These are phyloP conservation scores for Trichoderma atrobrunneum DNA, from an alignment of 2,329 filamentous ascomycete genomes.

Conservation along the genomic window DNA sequence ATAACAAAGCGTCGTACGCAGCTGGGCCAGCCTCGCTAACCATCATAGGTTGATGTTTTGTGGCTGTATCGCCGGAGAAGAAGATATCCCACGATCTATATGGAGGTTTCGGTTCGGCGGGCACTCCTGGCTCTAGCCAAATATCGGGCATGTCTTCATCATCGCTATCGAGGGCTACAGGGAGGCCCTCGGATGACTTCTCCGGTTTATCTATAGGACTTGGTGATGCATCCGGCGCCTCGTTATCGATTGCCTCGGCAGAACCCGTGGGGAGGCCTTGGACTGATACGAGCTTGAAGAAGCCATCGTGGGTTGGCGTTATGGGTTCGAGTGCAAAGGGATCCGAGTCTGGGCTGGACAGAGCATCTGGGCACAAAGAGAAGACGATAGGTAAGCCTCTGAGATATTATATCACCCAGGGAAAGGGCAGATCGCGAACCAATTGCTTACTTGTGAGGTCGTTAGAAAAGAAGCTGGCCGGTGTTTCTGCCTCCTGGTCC, in stretches of 20 bases:
- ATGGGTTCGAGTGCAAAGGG: constrained; percentile 23
- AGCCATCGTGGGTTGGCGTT: constrained; percentile 29
- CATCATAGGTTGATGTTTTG: constrained; percentile 47
- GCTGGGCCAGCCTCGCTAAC: constrained; percentile 66
- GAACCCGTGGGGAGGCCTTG: constrained; percentile 3
- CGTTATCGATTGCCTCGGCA: neutral
- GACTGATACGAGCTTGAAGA: constrained; percentile 29
- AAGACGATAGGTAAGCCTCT: neutral
- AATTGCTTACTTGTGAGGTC: constrained; percentile 33
- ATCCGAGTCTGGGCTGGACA: constrained; percentile 16
- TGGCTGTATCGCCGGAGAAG: constrained; percentile 35
- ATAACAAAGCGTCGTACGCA: constrained; percentile 63
- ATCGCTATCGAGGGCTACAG: neutral
- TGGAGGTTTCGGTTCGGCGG: constrained; percentile 32
- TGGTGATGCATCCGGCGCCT: neutral
- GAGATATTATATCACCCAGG: neutral
- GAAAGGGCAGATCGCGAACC: neutral
- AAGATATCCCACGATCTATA: constrained; percentile 72
- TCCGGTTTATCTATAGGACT: neutral
- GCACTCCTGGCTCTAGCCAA: constrained; percentile 47
- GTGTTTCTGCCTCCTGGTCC: constrained; percentile 23
- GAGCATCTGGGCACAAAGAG: neutral
- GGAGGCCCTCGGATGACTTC: neutral
- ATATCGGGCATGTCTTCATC: constrained; percentile 29
- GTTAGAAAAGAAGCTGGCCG: constrained; percentile 43